Evolutionary conservation across 257 asterid species (phyloP).

Genomic region (Plectranthus barbatus): DNA sequence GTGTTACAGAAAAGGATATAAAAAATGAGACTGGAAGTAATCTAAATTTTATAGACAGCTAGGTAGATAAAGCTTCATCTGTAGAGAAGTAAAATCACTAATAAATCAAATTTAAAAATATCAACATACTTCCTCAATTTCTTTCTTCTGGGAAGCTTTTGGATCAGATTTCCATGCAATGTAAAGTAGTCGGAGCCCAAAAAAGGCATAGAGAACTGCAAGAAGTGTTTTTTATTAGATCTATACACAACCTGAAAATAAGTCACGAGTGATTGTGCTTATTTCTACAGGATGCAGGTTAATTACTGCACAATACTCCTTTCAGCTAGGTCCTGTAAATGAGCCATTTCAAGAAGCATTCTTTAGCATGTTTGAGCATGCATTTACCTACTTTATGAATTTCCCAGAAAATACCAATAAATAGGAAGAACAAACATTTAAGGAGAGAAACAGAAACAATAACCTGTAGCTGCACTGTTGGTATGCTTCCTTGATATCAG

Average conservation of each 20-base stretch:
- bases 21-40: background rate
- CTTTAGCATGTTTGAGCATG: background rate
- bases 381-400: background rate
- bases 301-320: background rate
- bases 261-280: background rate
- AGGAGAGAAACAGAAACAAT: background rate
- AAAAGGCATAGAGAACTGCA: constrained; percentile 89
- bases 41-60: background rate
- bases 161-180: constrained; percentile 93
- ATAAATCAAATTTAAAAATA: constrained; percentile 1
- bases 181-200: constrained; percentile 86
- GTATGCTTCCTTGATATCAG: constrained; percentile 96
- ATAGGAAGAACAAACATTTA: background rate
- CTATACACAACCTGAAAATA: background rate
- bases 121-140: constrained; percentile 78
- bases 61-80: constrained; percentile 1
- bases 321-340: background rate
- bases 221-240: constrained; percentile 15
- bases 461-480: constrained; percentile 68
- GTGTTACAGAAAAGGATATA: background rate
- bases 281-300: background rate
- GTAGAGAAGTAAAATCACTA: background rate
- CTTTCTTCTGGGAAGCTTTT: constrained; percentile 85
- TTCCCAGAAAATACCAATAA: background rate
- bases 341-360: background rate